Base-by-base conservation (phyloP, 345 rosid genomes). In the Mangifera indica region DNA sequence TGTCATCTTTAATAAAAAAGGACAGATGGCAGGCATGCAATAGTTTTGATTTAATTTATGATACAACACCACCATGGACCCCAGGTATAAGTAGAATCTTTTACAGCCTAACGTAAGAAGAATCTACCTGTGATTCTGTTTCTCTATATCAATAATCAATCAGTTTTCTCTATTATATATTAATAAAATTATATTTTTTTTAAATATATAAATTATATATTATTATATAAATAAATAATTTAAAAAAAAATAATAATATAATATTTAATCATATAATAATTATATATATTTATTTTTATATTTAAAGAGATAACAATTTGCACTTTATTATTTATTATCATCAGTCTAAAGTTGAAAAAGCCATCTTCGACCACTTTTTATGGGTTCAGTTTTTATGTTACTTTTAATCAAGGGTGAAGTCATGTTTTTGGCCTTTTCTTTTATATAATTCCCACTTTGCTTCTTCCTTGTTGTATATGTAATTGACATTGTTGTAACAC, bases 21-120 rank as follows among this genome's bases (percentile, higher is more conserved):
- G 48, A 54, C 64, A 62, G 71, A 44, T 80, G 81, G 34, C 81
- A 57, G 7, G 49, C 83, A 74, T 77, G 78, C 81, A 77, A n/a
- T 62, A 63, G 78, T 7, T 40, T 48, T 60, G 69, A 48, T 32
- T 25, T 26, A 49, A 1, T 9, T 10, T 26, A 18, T 67, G 0
- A 26, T 37, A 37, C 25, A 42, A 2, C 61, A 42, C 72, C n/a
- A 20, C 3, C 24, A 11, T 0, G 63, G 63, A 40, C 63, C 72
- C 75, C 59, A 37, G 48, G 18, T 60, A 29, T 3, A 29, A 3
- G 32, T 40, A 26, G 77, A 76, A 76, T 73, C 75, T 80, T n/a
- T 63, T 72, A 55, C 49, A 34, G 54, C 56, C 67, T 11, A 56
- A 56, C 74, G 63, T 63, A 44, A 72, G 55, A 66, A 54, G 77